These are phyloP conservation scores for Citrus cavaleriei DNA, from an alignment of 345 rosid species.

Conservation along the genomic window DNA sequence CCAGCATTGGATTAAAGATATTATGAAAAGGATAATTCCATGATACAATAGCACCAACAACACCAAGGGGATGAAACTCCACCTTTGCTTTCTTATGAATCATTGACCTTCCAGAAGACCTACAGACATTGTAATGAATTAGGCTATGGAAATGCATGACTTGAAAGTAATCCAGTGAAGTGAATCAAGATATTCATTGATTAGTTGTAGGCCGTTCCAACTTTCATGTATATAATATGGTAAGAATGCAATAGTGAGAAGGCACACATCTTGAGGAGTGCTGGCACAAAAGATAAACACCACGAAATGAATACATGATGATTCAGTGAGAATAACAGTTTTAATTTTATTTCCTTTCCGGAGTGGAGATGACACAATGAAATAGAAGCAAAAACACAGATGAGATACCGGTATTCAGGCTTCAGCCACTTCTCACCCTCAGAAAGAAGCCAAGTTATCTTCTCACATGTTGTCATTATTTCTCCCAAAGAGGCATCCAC, in stretches of 20 bases:
- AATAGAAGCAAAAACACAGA: constrained; percentile 9
- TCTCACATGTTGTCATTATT: constrained; percentile 99
- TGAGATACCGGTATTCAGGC: constrained; percentile 78
- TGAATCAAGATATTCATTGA: background rate
- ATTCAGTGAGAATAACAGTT: background rate
- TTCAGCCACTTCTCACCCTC: constrained; percentile 97
- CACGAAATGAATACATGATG: background rate
- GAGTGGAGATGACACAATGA: background rate
- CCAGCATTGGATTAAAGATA: constrained; percentile 96
- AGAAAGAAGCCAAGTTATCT: constrained; percentile 97
- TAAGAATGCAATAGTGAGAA: background rate
- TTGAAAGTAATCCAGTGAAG: background rate
- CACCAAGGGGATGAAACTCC: constrained; percentile 93
- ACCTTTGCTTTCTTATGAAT: constrained; percentile 85
- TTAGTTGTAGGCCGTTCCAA: background rate
- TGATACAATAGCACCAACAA: constrained; percentile 93
- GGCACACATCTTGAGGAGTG: constrained; percentile 1
- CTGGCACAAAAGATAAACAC: constrained; percentile 1
- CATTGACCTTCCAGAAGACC: constrained; percentile 97
- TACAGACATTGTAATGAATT: constrained; percentile 24
- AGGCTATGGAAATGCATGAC: background rate
- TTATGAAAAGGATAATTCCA: constrained; percentile 99
- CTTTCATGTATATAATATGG: background rate
- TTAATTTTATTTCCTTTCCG: background rate
- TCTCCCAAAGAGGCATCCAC: constrained; percentile 97